phyloP scores from a whole-genome alignment of 2,329 filamentous ascomycete genomes.

The Diaporthe ampelina region DNA sequence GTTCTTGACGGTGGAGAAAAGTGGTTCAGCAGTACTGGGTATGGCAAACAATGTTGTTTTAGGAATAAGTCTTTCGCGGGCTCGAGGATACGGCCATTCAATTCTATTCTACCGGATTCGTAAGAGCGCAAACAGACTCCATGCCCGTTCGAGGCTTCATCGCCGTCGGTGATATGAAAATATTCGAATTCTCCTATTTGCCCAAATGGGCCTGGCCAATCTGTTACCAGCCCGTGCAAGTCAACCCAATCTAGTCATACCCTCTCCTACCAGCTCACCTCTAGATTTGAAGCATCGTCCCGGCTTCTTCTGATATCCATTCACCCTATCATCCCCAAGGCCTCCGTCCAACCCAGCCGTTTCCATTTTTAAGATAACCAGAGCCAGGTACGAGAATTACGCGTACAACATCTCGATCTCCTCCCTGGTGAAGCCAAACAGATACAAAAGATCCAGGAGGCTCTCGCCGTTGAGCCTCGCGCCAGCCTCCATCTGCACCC shows the following conservation, averaged over 20 bases:
- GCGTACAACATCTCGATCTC: slow-evolving; percentile 68
- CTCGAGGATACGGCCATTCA: background rate
- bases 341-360: background rate
- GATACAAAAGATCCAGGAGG: slow-evolving; percentile 78
- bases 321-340: background rate
- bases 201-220: background rate
- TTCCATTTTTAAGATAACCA: background rate
- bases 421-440: slow-evolving; percentile 79
- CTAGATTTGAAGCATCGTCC: slow-evolving; percentile 5
- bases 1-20: background rate
- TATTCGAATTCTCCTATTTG: slow-evolving; percentile 2
- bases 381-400: slow-evolving; percentile 41
- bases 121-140: slow-evolving; percentile 3
- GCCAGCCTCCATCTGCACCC: slow-evolving; percentile 83
- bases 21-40: slow-evolving; percentile 12
- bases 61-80: background rate
- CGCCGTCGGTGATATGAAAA: background rate
- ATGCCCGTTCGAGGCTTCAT: background rate
- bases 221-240: background rate
- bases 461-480: slow-evolving; percentile 79
- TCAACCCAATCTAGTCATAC: background rate
- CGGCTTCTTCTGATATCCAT: background rate
- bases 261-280: background rate
- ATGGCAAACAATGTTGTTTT: slow-evolving; percentile 1
- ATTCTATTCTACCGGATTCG: slow-evolving; percentile 11